These are phyloP conservation scores for Colletotrichum tropicicola DNA, from an alignment of 2,329 filamentous ascomycete genomes.

Conservation along the genomic window DNA sequence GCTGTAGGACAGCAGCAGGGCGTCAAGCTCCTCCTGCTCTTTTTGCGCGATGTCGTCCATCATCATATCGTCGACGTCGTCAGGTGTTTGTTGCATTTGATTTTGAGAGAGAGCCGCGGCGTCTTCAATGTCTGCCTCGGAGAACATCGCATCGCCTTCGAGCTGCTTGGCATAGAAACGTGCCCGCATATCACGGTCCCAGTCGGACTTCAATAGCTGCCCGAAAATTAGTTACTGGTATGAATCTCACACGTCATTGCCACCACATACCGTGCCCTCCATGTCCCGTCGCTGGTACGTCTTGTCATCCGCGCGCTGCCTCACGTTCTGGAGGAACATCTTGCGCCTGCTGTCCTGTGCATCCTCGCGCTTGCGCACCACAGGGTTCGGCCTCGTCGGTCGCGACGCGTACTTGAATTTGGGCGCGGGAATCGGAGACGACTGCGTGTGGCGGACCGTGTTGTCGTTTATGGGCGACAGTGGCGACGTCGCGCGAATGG, in stretches of 20 bases:
- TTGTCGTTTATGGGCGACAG: constrained; percentile 55
- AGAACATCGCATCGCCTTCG: constrained; percentile 50
- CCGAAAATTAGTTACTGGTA: background rate
- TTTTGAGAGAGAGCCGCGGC: constrained; percentile 48
- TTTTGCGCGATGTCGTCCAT: constrained; percentile 58
- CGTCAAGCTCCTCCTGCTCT: constrained; percentile 67
- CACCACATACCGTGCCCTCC: constrained; percentile 62
- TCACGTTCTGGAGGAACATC: constrained; percentile 75
- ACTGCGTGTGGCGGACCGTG: constrained; percentile 51
- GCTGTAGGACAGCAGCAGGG: constrained; percentile 60
- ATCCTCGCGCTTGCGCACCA: constrained; percentile 68
- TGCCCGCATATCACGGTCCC: constrained; percentile 43
- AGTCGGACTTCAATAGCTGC: constrained; percentile 46
- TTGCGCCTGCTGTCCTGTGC: constrained; percentile 70
- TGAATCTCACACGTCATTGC: too few species aligned
- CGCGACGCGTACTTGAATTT: constrained; percentile 63
- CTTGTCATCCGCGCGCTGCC: constrained; percentile 67
- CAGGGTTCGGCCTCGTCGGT: constrained; percentile 68
- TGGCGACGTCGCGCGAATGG: constrained; percentile 60
- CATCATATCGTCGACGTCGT: constrained; percentile 58
- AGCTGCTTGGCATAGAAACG: constrained; percentile 44
- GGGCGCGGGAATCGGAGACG: constrained; percentile 51
- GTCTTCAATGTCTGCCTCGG: constrained; percentile 62
- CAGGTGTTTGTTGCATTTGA: constrained; percentile 26
- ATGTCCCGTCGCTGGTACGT: constrained; percentile 69